phyloP scores from a whole-genome alignment of 2,329 filamentous ascomycete species.

The Neofusicoccum parvum region DNA sequence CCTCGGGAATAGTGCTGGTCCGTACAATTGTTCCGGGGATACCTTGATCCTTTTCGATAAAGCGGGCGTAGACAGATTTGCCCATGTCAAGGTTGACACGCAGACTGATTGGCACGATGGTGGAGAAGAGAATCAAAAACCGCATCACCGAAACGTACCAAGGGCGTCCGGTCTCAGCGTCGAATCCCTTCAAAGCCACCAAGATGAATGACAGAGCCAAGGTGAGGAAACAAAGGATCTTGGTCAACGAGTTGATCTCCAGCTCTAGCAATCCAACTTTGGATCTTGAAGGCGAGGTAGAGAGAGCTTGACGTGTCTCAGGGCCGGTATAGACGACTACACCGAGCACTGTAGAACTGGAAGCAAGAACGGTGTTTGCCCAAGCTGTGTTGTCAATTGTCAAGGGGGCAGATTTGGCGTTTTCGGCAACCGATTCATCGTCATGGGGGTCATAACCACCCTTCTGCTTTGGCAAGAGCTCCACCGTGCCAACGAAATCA shows the following conservation, averaged over 20 bases:
- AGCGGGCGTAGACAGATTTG: conserved; percentile 93
- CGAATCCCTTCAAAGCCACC: conserved; percentile 83
- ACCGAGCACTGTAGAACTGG: conserved; percentile 83
- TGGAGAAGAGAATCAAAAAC: conserved; percentile 98
- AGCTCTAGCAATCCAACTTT: conserved; percentile 93
- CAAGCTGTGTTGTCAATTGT: conserved; percentile 97
- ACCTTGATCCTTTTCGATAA: conserved; percentile 87
- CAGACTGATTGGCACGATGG: conserved; percentile 95
- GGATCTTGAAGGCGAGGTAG: conserved; percentile 86
- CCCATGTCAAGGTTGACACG: conserved; percentile 97
- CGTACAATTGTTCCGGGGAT: conserved; percentile 92
- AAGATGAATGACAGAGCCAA: conserved; percentile 83
- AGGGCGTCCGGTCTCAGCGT: conserved; percentile 61
- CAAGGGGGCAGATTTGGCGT: conserved; percentile 66
- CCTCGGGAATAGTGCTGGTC: conserved; percentile 96
- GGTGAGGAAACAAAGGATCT: conserved; percentile 90
- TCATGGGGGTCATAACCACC: conserved; percentile 49
- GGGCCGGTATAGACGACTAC: conserved; percentile 93
- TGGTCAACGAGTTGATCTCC: conserved; percentile 96
- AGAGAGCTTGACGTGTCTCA: conserved; percentile 90
- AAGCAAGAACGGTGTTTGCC: conserved; percentile 97
- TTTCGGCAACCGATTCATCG: conserved; percentile 26
- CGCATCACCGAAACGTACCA: conserved; percentile 99
- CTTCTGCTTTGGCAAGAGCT: conserved; percentile 63
- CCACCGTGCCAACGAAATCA: conserved; percentile 88